Conservation (phyloP, 1,139 yeast genomes). For the Diutina neorugosa region DNA sequence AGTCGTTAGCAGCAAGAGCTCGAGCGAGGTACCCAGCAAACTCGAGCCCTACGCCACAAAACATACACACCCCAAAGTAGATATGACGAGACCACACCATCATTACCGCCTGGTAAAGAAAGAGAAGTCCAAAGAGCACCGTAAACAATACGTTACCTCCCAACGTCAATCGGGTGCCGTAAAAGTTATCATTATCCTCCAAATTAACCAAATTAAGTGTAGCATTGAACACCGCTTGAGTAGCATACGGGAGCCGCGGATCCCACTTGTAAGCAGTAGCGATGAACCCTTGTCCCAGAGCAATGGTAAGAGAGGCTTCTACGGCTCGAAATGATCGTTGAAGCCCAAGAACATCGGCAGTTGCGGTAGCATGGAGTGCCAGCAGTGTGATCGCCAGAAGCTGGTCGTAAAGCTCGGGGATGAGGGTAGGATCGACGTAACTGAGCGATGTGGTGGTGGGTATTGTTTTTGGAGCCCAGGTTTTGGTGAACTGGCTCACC, state of each 20-base stretch:
- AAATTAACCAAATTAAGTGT: background rate
- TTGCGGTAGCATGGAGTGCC: background rate
- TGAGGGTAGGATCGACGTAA: background rate
- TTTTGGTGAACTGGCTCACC: background rate
- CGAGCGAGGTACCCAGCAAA: conserved; percentile 17
- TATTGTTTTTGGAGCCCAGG: conserved; percentile 3
- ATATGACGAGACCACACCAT: conserved; percentile 7
- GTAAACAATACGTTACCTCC: conserved; percentile 8
- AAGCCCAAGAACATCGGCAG: background rate
- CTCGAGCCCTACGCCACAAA: conserved; percentile 11
- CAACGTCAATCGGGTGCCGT: conserved; percentile 8
- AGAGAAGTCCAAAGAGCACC: conserved; percentile 7
- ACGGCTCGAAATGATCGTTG: background rate
- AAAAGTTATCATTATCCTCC: conserved; percentile 7
- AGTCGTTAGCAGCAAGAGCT: conserved; percentile 11
- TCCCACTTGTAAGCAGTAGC: background rate
- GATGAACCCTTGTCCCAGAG: background rate
- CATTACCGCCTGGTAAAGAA: conserved; percentile 7
- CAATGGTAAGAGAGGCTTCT: background rate
- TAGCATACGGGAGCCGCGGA: background rate
- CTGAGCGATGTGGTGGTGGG: background rate
- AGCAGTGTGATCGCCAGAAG: background rate
- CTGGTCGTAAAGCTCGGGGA: background rate
- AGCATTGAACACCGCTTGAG: background rate
- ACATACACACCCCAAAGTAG: conserved; percentile 14